phyloP scores from a whole-genome alignment of 1,284 basidiomycete species.

The Takashimella koratensis region DNA sequence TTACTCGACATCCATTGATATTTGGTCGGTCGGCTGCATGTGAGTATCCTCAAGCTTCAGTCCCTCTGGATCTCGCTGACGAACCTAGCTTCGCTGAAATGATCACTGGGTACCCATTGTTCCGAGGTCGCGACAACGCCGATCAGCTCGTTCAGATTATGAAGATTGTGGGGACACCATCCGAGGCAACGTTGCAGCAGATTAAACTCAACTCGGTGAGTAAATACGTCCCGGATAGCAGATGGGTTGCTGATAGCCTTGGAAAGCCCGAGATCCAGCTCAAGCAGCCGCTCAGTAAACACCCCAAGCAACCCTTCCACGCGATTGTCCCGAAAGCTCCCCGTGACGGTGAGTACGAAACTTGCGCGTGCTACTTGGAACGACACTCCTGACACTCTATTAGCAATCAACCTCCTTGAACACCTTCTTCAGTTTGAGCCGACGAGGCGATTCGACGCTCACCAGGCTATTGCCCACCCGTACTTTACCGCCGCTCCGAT shows the following conservation, averaged over 20 bases:
- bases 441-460: slow-evolving; percentile 82
- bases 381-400: slow-evolving; percentile 1
- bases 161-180: slow-evolving; percentile 93
- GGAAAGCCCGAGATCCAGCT: slow-evolving; percentile 76
- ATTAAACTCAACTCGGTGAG: slow-evolving; percentile 87
- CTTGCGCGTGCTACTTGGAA: neutral
- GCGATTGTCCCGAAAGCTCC: slow-evolving; percentile 90
- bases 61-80: neutral
- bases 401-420: slow-evolving; percentile 92
- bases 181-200: slow-evolving; percentile 81
- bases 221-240: slow-evolving; percentile 14
- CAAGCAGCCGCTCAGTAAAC: slow-evolving; percentile 60
- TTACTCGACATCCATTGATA: slow-evolving; percentile 94
- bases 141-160: slow-evolving; percentile 98
- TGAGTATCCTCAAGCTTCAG: slow-evolving; percentile 22
- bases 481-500: slow-evolving; percentile 67
- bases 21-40: slow-evolving; percentile 88
- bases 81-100: slow-evolving; percentile 50
- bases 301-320: slow-evolving; percentile 84
- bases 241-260: no score
- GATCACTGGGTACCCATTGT: slow-evolving; percentile 94
- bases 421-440: slow-evolving; percentile 96
- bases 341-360: slow-evolving; percentile 74
- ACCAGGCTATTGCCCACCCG: slow-evolving; percentile 86
- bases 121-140: slow-evolving; percentile 95